Evolutionary conservation across 2,329 filamentous ascomycete species (phyloP).

Genomic region (Lachnellula willkommii): DNA sequence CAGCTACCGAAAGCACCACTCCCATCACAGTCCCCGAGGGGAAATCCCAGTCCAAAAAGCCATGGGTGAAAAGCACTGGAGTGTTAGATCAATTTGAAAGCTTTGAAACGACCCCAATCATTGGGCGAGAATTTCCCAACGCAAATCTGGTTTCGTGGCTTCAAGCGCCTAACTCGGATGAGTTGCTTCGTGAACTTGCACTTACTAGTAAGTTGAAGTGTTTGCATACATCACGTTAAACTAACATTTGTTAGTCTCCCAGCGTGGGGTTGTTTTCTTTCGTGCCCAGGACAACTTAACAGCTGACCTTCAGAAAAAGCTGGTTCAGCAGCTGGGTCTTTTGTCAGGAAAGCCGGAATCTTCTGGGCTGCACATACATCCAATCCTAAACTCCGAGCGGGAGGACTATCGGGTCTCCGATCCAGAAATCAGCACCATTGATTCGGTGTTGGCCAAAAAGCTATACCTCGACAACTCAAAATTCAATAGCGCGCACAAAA

Average conservation of each 20-base stretch:
- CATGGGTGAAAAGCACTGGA: constrained; percentile 26
- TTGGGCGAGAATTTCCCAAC: constrained; percentile 41
- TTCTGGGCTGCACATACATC: constrained; percentile 57
- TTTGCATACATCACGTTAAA: constrained; percentile 57
- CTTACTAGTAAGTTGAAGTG: constrained; percentile 34
- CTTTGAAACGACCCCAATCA: constrained; percentile 41
- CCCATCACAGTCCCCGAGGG: constrained; percentile 2
- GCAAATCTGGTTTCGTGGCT: constrained; percentile 42
- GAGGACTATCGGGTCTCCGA: constrained; percentile 44
- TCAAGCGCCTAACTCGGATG: constrained; percentile 42
- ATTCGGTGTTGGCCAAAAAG: constrained; percentile 48
- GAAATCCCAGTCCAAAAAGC: constrained; percentile 13
- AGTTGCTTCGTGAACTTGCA: constrained; percentile 45
- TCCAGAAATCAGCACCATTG: constrained; percentile 59
- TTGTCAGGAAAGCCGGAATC: constrained; percentile 50
- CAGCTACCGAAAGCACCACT: constrained; percentile 14
- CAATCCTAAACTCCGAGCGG: constrained; percentile 48
- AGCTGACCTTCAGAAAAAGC: constrained; percentile 59
- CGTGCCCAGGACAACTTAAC: constrained; percentile 56
- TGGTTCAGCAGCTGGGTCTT: constrained; percentile 55
- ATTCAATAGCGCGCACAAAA: constrained; percentile 21
- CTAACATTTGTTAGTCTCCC: constrained; percentile 45
- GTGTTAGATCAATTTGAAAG: constrained; percentile 25
- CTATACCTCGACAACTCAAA: constrained; percentile 34
- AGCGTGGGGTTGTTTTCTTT: constrained; percentile 67